Conservation (phyloP, 2,329 filamentous ascomycete species). For the Diaporthe batatas region DNA sequence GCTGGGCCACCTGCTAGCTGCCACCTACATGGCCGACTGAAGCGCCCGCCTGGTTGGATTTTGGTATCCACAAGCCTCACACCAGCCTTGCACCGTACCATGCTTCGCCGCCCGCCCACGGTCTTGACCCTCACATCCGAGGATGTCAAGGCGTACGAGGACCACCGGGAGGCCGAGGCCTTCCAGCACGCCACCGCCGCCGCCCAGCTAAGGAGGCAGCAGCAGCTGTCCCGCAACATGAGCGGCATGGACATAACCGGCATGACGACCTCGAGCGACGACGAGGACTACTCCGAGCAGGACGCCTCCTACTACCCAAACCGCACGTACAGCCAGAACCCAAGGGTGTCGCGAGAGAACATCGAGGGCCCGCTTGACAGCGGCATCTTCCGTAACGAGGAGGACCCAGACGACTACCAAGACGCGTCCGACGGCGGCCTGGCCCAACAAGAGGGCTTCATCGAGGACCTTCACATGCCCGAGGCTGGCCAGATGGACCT, state of each 20-base stretch:
- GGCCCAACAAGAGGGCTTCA: background rate
- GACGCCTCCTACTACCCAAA: conserved; percentile 39
- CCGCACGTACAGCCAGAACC: conserved; percentile 23
- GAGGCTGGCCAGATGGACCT: conserved; percentile 29
- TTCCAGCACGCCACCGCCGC: conserved; percentile 42
- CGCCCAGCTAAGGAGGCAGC: conserved; percentile 19
- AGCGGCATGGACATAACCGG: conserved; percentile 37
- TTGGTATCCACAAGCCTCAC: background rate
- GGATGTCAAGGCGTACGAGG: conserved; percentile 79
- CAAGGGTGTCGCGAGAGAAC: conserved; percentile 18
- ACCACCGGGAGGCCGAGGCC: conserved; percentile 62
- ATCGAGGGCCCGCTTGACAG: conserved; percentile 31
- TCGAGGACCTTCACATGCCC: conserved; percentile 38
- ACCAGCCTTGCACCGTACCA: conserved; percentile 33
- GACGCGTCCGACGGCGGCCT: conserved; percentile 9
- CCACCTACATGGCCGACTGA: background rate
- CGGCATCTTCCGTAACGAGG: conserved; percentile 42
- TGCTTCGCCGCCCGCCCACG: conserved; percentile 70
- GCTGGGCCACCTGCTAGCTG: background rate
- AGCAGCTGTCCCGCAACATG: conserved; percentile 35
- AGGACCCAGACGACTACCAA: conserved; percentile 31
- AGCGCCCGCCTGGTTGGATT: background rate
- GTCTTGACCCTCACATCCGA: conserved; percentile 76
- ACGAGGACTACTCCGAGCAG: conserved; percentile 32
- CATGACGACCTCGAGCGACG: conserved; percentile 48